Percentiles rank a stretch among this genome's conserved stretches.
Conservation (phyloP, 306 rosid genomes). For the Malus domestica region DNA sequence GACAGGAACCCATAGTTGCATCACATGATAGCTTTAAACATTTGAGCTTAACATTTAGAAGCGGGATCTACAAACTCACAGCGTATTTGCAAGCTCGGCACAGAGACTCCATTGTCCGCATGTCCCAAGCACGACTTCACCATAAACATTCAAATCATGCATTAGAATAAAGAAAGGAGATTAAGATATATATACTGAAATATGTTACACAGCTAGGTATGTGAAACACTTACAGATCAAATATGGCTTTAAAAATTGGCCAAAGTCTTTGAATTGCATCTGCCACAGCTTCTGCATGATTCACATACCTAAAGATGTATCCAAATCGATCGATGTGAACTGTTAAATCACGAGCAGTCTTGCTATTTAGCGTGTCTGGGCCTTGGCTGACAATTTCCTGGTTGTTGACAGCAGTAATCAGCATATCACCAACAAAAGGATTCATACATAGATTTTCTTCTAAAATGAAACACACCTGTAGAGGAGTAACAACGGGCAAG, state of each 20-base stretch:
- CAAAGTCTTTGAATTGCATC: constrained; percentile 91
- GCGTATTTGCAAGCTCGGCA: constrained; percentile 99
- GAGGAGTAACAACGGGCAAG: constrained; percentile 83
- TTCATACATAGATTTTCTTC: background rate
- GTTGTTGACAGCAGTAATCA: constrained; percentile 23
- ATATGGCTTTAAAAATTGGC: constrained; percentile 94
- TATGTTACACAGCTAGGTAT: constrained; percentile 6
- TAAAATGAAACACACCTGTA: constrained; percentile 54
- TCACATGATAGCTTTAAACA: background rate
- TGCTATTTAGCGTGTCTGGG: constrained; percentile 68
- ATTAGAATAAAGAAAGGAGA: constrained; percentile 7
- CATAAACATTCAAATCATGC: constrained; percentile 18
- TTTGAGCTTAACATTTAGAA: constrained; percentile 11
- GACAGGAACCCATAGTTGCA: background rate
- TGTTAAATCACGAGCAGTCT: constrained; percentile 80
- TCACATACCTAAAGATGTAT: constrained; percentile 90
- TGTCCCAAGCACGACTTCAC: constrained; percentile 98
- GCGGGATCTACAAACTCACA: constrained; percentile 45
- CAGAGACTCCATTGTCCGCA: constrained; percentile 98
- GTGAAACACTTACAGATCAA: constrained; percentile 73
- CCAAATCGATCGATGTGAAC: constrained; percentile 95
- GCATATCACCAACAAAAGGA: constrained; percentile 13
- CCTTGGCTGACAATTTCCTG: constrained; percentile 91
- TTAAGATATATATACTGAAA: background rate
- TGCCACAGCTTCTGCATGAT: constrained; percentile 96